phyloP scores from a whole-genome alignment of 2,329 filamentous ascomycete species.

The Arthrocladium fulminans region DNA sequence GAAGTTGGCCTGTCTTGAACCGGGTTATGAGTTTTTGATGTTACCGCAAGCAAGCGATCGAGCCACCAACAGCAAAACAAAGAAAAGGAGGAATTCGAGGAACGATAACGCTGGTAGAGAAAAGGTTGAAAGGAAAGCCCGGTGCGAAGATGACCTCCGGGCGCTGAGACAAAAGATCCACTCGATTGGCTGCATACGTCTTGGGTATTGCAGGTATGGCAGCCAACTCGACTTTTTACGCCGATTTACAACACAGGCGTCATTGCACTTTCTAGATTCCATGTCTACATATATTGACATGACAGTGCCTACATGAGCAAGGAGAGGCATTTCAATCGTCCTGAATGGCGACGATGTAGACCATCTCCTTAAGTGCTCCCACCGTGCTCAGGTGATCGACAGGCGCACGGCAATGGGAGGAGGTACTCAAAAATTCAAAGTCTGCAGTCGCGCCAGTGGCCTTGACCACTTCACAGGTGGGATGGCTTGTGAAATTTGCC shows the following conservation, averaged over 20 bases:
- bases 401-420: neutral
- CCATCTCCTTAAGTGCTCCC: neutral
- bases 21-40: neutral
- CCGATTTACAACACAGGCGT: no score
- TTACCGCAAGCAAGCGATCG: neutral
- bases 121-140: slow-evolving; percentile 9
- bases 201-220: neutral
- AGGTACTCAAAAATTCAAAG: slow-evolving; percentile 6
- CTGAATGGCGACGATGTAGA: neutral
- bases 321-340: neutral
- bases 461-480: neutral
- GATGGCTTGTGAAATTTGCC: no score
- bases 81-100: slow-evolving; percentile 6
- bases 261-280: no score
- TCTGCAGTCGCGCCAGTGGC: neutral
- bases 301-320: neutral
- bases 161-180: slow-evolving; percentile 8
- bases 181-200: slow-evolving; percentile 4
- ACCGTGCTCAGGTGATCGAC: neutral
- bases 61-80: slow-evolving; percentile 6
- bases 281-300: neutral
- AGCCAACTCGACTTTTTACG: neutral
- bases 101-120: slow-evolving; percentile 5
- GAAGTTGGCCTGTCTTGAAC: neutral
- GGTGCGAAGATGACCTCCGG: slow-evolving; percentile 10